Evolutionary conservation across 2,329 filamentous ascomycete genomes (phyloP).

Genomic region (Clarireedia homoeocarpa): DNA sequence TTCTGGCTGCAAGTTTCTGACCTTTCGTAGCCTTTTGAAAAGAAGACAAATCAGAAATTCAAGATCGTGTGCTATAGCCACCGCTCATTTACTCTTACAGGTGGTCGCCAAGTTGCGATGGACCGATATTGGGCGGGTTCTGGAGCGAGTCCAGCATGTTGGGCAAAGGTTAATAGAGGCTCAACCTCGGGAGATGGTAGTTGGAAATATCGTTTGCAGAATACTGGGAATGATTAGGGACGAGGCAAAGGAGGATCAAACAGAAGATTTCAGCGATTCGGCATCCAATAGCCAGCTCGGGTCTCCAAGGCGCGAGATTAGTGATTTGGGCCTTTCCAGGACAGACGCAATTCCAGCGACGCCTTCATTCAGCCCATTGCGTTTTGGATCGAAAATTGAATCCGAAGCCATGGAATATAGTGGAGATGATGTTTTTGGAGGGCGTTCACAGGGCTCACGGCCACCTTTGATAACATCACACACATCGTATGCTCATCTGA

Average conservation of each 20-base stretch:
- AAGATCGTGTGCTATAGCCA: conserved; percentile 83
- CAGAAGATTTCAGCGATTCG: conserved; percentile 38
- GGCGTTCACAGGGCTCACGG: conserved; percentile 32
- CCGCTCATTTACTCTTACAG: conserved; percentile 77
- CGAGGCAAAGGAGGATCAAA: conserved; percentile 75
- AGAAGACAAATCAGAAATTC: conserved; percentile 83
- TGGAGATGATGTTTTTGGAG: conserved; percentile 21
- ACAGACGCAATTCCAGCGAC: conserved; percentile 8
- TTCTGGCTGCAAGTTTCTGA: too few species aligned
- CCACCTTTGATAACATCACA: conserved; percentile 56
- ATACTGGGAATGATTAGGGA: conserved; percentile 87
- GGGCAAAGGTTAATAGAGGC: conserved; percentile 70
- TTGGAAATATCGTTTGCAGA: conserved; percentile 88
- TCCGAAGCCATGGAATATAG: conserved; percentile 20
- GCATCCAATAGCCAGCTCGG: conserved; percentile 25
- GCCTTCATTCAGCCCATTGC: conserved; percentile 21
- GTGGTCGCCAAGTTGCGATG: conserved; percentile 79
- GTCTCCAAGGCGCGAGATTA: conserved; percentile 22
- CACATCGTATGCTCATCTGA: conserved; percentile 54
- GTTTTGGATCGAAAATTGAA: conserved; percentile 22
- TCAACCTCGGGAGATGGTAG: conserved; percentile 82
- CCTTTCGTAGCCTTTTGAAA: conserved; percentile 60
- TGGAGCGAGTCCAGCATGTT: conserved; percentile 71
- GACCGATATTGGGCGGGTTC: conserved; percentile 67
- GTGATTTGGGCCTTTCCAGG: conserved; percentile 12